Conservation (phyloP, 768 basidiomycete genomes). For the Multifurca ochricompacta region DNA sequence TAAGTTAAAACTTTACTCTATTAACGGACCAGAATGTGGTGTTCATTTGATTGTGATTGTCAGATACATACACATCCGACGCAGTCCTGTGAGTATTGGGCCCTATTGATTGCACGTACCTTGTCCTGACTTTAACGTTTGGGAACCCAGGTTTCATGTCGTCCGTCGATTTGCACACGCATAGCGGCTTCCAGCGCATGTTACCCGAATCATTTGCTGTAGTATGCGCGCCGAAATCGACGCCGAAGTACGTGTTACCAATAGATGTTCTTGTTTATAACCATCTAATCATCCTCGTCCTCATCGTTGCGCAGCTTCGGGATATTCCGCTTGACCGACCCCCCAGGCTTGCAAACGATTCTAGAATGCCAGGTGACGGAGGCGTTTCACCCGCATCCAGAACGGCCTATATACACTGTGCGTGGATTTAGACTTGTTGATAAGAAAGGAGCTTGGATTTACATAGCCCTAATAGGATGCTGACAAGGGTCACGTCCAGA, state of each 20-base stretch:
- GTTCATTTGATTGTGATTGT: slow-evolving; percentile 1
- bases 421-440: slow-evolving; percentile 25
- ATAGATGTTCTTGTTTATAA: background rate
- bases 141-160: slow-evolving; percentile 73
- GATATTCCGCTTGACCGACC: slow-evolving; percentile 85
- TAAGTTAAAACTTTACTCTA: slow-evolving; percentile 31
- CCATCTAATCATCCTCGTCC: background rate
- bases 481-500: slow-evolving; percentile 77
- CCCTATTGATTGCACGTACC: background rate
- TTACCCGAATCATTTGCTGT: slow-evolving; percentile 89
- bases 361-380: slow-evolving; percentile 59
- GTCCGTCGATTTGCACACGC: slow-evolving; percentile 87
- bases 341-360: slow-evolving; percentile 70
- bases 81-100: slow-evolving; percentile 59
- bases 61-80: slow-evolving; percentile 92
- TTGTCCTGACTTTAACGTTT: slow-evolving; percentile 5
- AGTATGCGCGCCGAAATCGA: slow-evolving; percentile 77
- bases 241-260: slow-evolving; percentile 50
- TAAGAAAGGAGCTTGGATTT: background rate
- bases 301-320: slow-evolving; percentile 49
- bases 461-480: slow-evolving; percentile 47
- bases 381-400: slow-evolving; percentile 82
- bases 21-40: background rate
- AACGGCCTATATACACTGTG: slow-evolving; percentile 81
- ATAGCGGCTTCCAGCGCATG: slow-evolving; percentile 83